Conservation (phyloP, 768 basidiomycete genomes). For the Mycena galopus region DNA sequence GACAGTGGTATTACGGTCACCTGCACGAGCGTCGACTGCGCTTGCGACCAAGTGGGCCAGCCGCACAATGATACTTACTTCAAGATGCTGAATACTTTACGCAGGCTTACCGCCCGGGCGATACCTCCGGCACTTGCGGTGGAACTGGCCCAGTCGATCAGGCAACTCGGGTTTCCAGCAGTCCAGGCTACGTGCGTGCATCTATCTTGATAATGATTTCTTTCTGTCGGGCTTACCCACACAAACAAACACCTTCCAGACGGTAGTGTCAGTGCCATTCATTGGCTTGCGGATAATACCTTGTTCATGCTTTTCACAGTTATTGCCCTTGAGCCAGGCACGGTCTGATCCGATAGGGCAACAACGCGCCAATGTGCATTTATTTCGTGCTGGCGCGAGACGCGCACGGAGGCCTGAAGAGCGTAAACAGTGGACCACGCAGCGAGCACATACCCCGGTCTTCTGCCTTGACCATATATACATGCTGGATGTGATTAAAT, state of each 20-base stretch:
- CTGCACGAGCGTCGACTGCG: conserved; percentile 26
- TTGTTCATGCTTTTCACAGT: neutral
- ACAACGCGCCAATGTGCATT: too few relatives aligned
- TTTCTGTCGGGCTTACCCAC: too few relatives aligned
- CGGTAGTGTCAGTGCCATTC: conserved; percentile 9
- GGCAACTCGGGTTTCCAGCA: conserved; percentile 6
- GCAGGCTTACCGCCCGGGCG: conserved; percentile 24
- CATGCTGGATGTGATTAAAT: too few relatives aligned
- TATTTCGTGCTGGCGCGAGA: too few relatives aligned
- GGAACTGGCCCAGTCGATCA: conserved; percentile 25
- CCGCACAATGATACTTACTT: neutral
- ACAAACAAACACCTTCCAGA: too few relatives aligned
- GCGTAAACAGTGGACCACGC: too few relatives aligned
- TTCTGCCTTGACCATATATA: too few relatives aligned
- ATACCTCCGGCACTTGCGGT: conserved; percentile 24
- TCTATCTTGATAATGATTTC: too few relatives aligned
- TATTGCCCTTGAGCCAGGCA: neutral
- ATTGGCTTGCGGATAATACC: neutral
- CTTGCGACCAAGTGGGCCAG: conserved; percentile 20
- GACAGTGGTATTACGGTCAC: conserved; percentile 15
- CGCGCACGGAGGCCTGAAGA: too few relatives aligned
- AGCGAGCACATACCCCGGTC: too few relatives aligned
- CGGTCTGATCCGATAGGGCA: too few relatives aligned
- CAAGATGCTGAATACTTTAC: neutral
- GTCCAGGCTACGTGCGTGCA: neutral